These are phyloP conservation scores for Zasmidium citrigriseum DNA, from an alignment of 2,329 filamentous ascomycete genomes.

Conservation along the genomic window DNA sequence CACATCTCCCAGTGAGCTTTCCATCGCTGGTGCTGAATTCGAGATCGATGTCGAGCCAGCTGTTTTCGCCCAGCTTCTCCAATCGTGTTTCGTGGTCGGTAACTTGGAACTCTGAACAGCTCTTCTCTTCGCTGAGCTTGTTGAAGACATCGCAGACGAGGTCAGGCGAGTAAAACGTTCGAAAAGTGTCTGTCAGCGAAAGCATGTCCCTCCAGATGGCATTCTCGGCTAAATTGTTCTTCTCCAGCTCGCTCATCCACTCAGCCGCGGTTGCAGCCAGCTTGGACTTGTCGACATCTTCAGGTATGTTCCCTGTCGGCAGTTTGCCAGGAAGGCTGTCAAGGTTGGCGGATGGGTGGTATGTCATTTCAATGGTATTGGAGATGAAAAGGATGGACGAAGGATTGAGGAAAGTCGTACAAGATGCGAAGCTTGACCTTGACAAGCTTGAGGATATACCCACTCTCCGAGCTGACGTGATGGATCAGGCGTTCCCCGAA, in stretches of 20 bases:
- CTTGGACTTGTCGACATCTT: constrained; percentile 14
- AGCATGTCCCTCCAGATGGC: constrained; percentile 59
- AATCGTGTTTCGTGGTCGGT: constrained; percentile 22
- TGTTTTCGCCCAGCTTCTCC: constrained; percentile 27
- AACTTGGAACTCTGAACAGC: constrained; percentile 32
- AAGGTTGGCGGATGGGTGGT: constrained; percentile 8
- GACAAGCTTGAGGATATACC: too few relatives aligned
- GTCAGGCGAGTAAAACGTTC: constrained; percentile 52
- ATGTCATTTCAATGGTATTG: neutral
- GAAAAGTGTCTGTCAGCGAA: constrained; percentile 57
- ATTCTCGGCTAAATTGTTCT: constrained; percentile 14
- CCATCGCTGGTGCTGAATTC: constrained; percentile 33
- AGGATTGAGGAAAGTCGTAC: too few relatives aligned
- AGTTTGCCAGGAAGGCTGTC: constrained; percentile 27
- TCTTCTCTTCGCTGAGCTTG: constrained; percentile 31
- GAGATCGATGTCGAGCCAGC: constrained; percentile 30
- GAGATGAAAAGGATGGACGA: too few relatives aligned
- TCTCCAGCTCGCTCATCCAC: constrained; percentile 20
- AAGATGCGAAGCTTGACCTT: too few relatives aligned
- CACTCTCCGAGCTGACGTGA: too few relatives aligned
- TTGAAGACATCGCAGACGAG: constrained; percentile 43
- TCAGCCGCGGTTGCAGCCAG: constrained; percentile 16
- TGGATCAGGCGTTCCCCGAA: too few relatives aligned
- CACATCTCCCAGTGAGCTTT: constrained; percentile 27
- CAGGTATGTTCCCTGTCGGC: constrained; percentile 18